Conservation (phyloP, 148 eudicot species). For the Arbutus unedo region DNA sequence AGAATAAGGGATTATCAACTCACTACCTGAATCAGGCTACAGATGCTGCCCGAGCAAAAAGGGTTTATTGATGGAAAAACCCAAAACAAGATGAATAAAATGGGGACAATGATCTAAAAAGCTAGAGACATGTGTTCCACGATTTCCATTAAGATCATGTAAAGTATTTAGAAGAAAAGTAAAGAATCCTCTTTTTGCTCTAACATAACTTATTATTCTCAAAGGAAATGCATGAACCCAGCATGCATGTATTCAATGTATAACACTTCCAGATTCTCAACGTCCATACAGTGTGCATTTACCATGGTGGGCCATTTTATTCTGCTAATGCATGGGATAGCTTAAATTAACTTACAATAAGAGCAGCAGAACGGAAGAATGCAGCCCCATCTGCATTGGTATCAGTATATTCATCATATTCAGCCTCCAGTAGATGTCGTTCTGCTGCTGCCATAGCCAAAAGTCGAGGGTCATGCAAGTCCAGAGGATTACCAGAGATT, state of each 20-base stretch:
- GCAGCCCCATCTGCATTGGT: conserved; percentile 76
- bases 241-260: neutral
- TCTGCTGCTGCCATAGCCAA: conserved; percentile 87
- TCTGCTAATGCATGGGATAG: neutral
- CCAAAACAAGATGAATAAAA: neutral
- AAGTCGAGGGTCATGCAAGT: conserved; percentile 67
- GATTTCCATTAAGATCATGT: neutral
- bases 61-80: neutral
- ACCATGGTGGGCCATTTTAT: neutral
- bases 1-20: neutral
- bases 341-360: conserved; percentile 50
- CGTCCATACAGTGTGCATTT: neutral
- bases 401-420: conserved; percentile 78
- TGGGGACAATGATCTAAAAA: neutral
- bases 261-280: neutral
- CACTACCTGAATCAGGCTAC: neutral
- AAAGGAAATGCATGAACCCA: neutral
- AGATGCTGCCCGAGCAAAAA: neutral
- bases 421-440: conserved; percentile 59
- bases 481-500: conserved; percentile 60
- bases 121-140: neutral
- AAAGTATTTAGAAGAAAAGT: neutral
- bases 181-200: no score
- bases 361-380: conserved; percentile 79
- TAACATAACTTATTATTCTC: neutral